phyloP scores from a whole-genome alignment of 1,284 basidiomycete genomes.

The Pyrrhoderma noxium region DNA sequence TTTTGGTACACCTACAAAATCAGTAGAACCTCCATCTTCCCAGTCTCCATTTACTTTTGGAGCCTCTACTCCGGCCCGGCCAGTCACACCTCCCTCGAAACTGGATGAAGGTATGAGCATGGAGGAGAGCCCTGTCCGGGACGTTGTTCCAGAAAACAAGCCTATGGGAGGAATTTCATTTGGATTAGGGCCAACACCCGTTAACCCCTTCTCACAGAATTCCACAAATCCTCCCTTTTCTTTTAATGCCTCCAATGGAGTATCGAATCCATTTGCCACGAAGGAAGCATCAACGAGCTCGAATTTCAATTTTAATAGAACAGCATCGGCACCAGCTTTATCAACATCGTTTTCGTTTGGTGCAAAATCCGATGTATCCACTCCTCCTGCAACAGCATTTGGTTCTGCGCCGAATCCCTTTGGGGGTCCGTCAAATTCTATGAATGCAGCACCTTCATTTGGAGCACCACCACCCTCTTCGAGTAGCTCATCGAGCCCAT shows the following conservation, averaged over 20 bases:
- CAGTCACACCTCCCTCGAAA: constrained; percentile 49
- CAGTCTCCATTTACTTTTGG: constrained; percentile 29
- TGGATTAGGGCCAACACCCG: constrained; percentile 16
- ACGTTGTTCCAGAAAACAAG: constrained; percentile 29
- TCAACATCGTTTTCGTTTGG: constrained; percentile 30
- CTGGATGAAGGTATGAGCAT: constrained; percentile 49
- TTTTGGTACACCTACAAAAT: constrained; percentile 15
- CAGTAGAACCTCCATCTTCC: constrained; percentile 15
- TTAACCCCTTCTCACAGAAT: constrained; percentile 11
- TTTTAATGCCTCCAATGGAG: constrained; percentile 18
- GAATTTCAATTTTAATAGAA: constrained; percentile 13
- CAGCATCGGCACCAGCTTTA: constrained; percentile 22
- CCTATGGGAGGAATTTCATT: constrained; percentile 42
- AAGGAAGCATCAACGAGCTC: constrained; percentile 21
- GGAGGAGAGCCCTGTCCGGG: constrained; percentile 62
- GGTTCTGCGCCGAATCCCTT: constrained; percentile 36
- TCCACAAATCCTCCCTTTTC: constrained; percentile 11
- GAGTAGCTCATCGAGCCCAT: constrained; percentile 27
- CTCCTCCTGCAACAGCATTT: constrained; percentile 30
- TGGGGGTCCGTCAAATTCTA: constrained; percentile 19
- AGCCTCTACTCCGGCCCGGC: constrained; percentile 24
- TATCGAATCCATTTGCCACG: constrained; percentile 22
- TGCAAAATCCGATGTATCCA: constrained; percentile 19
- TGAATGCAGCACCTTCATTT: constrained; percentile 33
- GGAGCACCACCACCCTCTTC: constrained; percentile 28